Conservation (phyloP, 2,329 filamentous ascomycete species). For the Knufia fluminis region DNA sequence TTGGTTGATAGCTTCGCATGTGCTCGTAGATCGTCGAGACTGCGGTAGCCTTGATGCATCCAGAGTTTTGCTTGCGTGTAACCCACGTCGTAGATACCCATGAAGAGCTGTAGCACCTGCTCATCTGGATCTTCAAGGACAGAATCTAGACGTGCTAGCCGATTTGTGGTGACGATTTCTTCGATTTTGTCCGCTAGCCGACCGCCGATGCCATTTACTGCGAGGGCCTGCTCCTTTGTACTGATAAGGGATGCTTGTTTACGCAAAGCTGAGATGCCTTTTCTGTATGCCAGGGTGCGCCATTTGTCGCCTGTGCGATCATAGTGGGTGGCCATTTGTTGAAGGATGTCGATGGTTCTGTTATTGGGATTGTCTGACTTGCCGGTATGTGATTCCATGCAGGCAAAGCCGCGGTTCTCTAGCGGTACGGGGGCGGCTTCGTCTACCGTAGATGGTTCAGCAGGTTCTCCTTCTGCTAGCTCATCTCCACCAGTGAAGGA, state of each 20-base stretch:
- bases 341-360: constrained; percentile 64
- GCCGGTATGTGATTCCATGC: constrained; percentile 49
- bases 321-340: constrained; percentile 69
- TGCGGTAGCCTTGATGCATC: constrained; percentile 65
- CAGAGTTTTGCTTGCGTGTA: constrained; percentile 61
- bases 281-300: constrained; percentile 66
- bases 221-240: constrained; percentile 59
- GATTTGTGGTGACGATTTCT: constrained; percentile 70
- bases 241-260: constrained; percentile 55
- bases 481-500: constrained; percentile 2
- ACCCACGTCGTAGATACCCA: constrained; percentile 72
- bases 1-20: constrained; percentile 57
- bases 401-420: constrained; percentile 42
- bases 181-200: constrained; percentile 77
- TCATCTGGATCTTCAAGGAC: constrained; percentile 59
- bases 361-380: constrained; percentile 57
- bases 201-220: constrained; percentile 59
- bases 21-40: constrained; percentile 58
- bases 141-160: constrained; percentile 62
- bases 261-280: constrained; percentile 63
- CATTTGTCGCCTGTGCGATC: constrained; percentile 65
- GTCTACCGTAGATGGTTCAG: background rate
- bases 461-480: constrained; percentile 4
- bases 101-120: constrained; percentile 56
- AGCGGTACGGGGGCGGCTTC: constrained; percentile 2